Evolutionary conservation across 164 flowering plant species (phyloP).

Genomic region (Echeveria elegans): DNA sequence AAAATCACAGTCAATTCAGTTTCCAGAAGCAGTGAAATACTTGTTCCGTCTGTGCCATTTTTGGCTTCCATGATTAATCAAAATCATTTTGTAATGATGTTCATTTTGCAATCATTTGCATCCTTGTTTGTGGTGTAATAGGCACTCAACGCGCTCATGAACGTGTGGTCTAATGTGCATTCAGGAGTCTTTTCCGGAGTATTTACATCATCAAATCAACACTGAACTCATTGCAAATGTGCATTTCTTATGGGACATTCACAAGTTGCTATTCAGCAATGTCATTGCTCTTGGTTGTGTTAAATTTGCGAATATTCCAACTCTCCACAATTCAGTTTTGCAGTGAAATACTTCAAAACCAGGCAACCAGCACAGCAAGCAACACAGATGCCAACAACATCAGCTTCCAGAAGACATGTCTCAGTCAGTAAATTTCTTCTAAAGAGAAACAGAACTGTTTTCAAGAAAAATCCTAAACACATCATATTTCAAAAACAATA

Average conservation of each 20-base stretch:
- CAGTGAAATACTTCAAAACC: no score
- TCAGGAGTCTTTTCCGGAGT: neutral
- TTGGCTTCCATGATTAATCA: neutral
- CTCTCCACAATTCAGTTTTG: no score
- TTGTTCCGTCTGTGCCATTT: neutral
- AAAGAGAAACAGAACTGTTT: no score
- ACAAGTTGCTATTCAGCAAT: neutral
- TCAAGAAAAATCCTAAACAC: no score
- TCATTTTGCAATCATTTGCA: neutral
- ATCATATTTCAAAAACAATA: no score
- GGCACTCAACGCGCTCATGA: neutral
- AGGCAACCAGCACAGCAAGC: no score
- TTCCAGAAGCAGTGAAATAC: neutral
- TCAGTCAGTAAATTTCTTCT: no score
- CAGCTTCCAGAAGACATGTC: no score
- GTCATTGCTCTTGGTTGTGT: neutral
- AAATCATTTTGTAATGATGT: neutral
- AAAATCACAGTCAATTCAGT: neutral
- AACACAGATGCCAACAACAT: no score
- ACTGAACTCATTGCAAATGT: neutral
- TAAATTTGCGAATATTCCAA: neutral
- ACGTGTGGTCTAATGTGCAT: neutral
- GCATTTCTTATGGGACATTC: neutral
- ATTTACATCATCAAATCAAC: neutral
- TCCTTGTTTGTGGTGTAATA: neutral